A percentile compares a stretch with the other conserved stretches of the same genome.
Evolutionary conservation across 495 filamentous ascomycete genomes (phyloP).

Genomic region (Eremomyces bilateralis): DNA sequence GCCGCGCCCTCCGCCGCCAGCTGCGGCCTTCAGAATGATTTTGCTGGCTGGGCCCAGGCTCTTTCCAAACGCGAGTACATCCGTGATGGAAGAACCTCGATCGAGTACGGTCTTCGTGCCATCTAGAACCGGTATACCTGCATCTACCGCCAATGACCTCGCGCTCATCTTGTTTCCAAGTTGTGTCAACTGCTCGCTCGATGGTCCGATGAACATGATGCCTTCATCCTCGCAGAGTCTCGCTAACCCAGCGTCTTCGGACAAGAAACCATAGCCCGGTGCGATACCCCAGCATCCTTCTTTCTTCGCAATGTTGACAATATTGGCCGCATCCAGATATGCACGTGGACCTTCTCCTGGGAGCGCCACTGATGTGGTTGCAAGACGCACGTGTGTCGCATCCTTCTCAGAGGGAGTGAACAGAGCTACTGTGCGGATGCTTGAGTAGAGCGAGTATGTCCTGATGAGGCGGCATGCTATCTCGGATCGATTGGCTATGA

Average conservation of each 20-base stretch:
- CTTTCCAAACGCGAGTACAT: conserved; percentile 9
- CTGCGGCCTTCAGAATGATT: conserved; percentile 24
- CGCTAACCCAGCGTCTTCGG: conserved; percentile 1
- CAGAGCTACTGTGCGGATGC: conserved; percentile 5
- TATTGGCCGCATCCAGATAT: background rate
- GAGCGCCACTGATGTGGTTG: background rate
- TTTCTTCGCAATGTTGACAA: conserved; percentile 3
- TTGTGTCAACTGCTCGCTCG: background rate
- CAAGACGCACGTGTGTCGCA: background rate
- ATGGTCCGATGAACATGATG: conserved; percentile 1
- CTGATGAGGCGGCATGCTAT: background rate
- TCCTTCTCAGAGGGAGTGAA: conserved; percentile 8
- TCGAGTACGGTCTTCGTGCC: conserved; percentile 4
- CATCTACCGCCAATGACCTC: no score
- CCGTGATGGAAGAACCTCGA: conserved; percentile 2
- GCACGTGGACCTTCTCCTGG: conserved; percentile 3
- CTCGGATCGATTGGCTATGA: conserved; percentile 10
- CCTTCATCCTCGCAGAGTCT: background rate
- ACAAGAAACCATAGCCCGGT: conserved; percentile 12
- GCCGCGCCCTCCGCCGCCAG: conserved; percentile 30
- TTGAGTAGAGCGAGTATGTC: conserved; percentile 6
- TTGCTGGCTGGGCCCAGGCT: no score
- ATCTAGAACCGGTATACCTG: conserved; percentile 9
- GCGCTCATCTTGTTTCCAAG: conserved; percentile 1
- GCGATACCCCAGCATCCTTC: conserved; percentile 8